Percentiles rank a stretch among this genome's conserved stretches.
These are phyloP conservation scores for Pichia nanzhaoensis DNA, from an alignment of 805 yeast species.

Conservation along the genomic window DNA sequence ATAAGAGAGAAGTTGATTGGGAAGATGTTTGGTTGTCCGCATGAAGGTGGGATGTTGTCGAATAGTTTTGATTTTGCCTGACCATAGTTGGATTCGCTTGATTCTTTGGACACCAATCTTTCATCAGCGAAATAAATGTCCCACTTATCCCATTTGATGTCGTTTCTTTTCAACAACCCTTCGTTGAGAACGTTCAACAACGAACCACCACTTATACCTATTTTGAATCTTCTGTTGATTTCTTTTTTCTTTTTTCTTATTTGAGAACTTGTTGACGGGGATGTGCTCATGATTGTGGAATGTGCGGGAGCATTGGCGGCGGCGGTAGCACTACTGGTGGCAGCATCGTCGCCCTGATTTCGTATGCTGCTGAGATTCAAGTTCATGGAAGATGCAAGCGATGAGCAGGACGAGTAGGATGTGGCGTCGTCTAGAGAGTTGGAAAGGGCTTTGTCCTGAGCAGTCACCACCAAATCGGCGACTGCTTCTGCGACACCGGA, in stretches of 20 bases:
- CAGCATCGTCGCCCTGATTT: background rate
- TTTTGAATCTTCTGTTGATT: constrained; percentile 68
- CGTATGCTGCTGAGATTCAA: background rate
- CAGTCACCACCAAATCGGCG: constrained; percentile 87
- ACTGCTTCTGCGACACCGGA: constrained; percentile 93
- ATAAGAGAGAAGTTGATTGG: constrained; percentile 77
- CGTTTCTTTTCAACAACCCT: constrained; percentile 66
- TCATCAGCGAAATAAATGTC: constrained; percentile 96
- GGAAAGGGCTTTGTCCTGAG: constrained; percentile 65
- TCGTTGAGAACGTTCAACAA: constrained; percentile 78
- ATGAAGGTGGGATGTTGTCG: constrained; percentile 52
- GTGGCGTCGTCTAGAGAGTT: constrained; percentile 5
- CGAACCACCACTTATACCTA: constrained; percentile 92
- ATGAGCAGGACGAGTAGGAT: constrained; percentile 1
- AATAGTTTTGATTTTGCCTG: constrained; percentile 75
- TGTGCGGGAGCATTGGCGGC: too few species aligned
- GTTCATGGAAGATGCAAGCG: background rate
- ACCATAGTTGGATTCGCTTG: constrained; percentile 85
- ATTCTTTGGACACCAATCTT: constrained; percentile 81
- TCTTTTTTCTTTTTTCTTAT: constrained; percentile 43
- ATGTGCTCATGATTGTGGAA: constrained; percentile 8
- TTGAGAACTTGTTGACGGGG: constrained; percentile 20
- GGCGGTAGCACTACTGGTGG: too few species aligned
- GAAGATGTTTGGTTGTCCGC: constrained; percentile 60
- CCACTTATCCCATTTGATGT: constrained; percentile 88